phyloP scores from a whole-genome alignment of 2,329 filamentous ascomycete species.

The Colletotrichum horii region DNA sequence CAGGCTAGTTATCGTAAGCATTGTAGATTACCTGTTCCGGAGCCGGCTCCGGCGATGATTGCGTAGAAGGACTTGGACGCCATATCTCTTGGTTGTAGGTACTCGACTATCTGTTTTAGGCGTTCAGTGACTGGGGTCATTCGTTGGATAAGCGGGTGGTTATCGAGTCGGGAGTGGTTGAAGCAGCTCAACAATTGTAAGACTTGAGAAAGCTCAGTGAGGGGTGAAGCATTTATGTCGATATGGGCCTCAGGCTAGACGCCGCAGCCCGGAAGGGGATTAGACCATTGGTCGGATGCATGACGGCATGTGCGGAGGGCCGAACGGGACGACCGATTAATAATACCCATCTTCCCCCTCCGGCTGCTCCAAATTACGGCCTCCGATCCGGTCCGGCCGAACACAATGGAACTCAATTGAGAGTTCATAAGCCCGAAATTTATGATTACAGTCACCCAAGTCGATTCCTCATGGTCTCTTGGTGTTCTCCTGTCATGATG shows the following conservation, averaged over 20 bases:
- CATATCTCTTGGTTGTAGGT: constrained; percentile 22
- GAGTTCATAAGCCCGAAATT: neutral
- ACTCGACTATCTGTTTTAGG: neutral
- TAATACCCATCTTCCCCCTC: neutral
- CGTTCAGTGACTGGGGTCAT: neutral
- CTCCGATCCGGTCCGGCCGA: neutral
- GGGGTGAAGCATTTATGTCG: neutral
- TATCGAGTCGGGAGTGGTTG: neutral
- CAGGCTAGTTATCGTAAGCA: constrained; percentile 53
- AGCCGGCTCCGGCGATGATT: constrained; percentile 74
- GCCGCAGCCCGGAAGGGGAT: neutral
- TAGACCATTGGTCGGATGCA: constrained; percentile 15
- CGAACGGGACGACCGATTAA: constrained; percentile 10
- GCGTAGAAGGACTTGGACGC: constrained; percentile 57
- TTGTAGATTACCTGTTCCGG: constrained; percentile 61
- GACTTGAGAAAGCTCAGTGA: neutral
- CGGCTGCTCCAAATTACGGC: constrained; percentile 2
- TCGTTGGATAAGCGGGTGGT: neutral
- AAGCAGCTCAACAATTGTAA: neutral
- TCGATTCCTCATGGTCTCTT: neutral
- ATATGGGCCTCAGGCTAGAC: neutral
- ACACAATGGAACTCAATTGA: neutral
- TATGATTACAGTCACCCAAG: neutral
- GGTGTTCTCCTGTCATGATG: neutral
- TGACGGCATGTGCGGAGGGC: constrained; percentile 17